phyloP scores from a whole-genome alignment of 345 rosid genomes.

The Garcia nutans region DNA sequence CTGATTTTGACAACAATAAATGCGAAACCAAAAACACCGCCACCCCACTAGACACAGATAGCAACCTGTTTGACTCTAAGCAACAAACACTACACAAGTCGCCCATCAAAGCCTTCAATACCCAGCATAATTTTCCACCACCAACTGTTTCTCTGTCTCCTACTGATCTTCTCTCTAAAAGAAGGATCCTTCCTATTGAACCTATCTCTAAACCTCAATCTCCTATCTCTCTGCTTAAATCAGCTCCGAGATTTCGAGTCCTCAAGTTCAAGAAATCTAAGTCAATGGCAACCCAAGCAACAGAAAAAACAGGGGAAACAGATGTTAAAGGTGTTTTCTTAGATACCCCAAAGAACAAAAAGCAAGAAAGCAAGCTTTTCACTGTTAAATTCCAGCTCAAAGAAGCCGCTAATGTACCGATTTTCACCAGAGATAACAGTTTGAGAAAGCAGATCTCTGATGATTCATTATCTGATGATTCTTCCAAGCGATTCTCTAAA shows the following conservation, averaged over 20 bases:
- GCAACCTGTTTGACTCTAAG: conserved; percentile 23
- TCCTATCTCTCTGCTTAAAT: conserved; percentile 57
- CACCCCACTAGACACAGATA: conserved; percentile 9
- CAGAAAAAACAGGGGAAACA: conserved; percentile 19
- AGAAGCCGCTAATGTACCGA: conserved; percentile 29
- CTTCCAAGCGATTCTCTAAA: conserved; percentile 21
- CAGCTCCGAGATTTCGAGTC: conserved; percentile 58
- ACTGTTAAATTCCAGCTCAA: conserved; percentile 45
- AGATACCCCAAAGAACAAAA: conserved; percentile 23
- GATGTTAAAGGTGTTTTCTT: conserved; percentile 11
- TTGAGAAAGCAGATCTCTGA: conserved; percentile 26
- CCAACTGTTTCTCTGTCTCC: conserved; percentile 37
- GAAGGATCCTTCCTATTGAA: conserved; percentile 73
- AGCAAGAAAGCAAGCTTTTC: conserved; percentile 33
- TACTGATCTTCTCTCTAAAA: conserved; percentile 44
- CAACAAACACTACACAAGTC: conserved; percentile 17
- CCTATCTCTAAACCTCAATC: conserved; percentile 53
- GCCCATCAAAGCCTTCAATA: conserved; percentile 14
- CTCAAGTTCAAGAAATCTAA: conserved; percentile 57
- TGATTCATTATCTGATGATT: conserved; percentile 17
- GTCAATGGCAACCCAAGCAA: conserved; percentile 31
- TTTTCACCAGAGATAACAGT: conserved; percentile 36
- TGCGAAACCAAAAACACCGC: conserved; percentile 7
- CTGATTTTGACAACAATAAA: conserved; percentile 32
- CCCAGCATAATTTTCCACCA: conserved; percentile 16